Base-by-base conservation (phyloP, 1,139 yeast genomes). In the Diutina rugosa region DNA sequence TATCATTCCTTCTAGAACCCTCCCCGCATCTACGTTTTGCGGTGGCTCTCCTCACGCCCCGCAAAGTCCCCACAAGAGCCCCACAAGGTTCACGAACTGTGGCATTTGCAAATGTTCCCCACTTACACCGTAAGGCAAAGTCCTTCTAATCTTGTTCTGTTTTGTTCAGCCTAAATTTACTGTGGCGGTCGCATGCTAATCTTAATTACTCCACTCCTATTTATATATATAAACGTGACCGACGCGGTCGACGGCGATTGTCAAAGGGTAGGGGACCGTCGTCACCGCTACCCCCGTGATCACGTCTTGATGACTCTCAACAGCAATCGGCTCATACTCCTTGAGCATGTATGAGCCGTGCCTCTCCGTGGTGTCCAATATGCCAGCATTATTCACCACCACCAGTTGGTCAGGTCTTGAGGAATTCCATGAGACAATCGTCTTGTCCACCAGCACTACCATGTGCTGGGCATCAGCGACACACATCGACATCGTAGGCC, bases 161-260 rank as follows among this genome's bases (percentile, higher is more conserved):
- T 21, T 21, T 21, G 26, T 21, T 21, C 4, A 4, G 4, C 26
- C 26, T 21, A 21, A 21, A 3, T 21, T 4, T 21, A 21, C 26
- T 21, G 26, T 21, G 26, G 26, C 26, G 26, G 26, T 21, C 26
- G 26, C 26, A 9, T 9, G 38, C 38, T 4, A 32, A 9, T 10
- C 38, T 8, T 10, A 32, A 32, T 32, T 32, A 32, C 26, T 21
- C 49, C 16, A 14, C 30, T 6, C 49, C 60, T 65, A 81, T 63
- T 76, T 78, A 66, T 78, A 83, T 2, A 87, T 77, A 63, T 80
- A 81, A 47, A 87, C 73, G 7, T 71, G 71, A 0, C 95, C 95
- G 54, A 79, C 72, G 55, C 88, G 67, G 62, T 86, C 93, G 2
- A 73, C 88, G 1, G 86, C 74, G 1, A 87, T 70, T 6, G 86